Conservation (phyloP, 2,329 filamentous ascomycete species). For the Gliomastix tumulicola region DNA sequence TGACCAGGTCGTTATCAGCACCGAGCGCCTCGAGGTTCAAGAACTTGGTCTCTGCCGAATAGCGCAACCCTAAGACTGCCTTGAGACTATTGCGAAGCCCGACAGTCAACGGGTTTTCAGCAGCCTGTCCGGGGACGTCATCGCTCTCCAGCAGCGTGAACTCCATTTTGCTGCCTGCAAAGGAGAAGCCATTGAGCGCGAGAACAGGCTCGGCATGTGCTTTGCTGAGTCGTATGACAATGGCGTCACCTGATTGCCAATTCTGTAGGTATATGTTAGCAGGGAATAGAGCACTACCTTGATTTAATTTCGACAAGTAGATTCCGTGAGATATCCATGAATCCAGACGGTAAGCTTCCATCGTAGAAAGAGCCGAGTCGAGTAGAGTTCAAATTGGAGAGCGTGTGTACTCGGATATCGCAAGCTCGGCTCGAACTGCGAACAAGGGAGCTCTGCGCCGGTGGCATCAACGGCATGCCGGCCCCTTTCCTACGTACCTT, state of each 20-base stretch:
- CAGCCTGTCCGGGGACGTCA: conserved; percentile 43
- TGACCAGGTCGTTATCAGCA: conserved; percentile 62
- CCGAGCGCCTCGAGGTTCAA: conserved; percentile 76
- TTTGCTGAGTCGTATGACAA: conserved; percentile 60
- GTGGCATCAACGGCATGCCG: too few species aligned
- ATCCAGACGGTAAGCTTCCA: too few species aligned
- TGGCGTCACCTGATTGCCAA: conserved; percentile 59
- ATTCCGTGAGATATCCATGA: too few species aligned
- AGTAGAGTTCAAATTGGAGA: too few species aligned
- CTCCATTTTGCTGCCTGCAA: conserved; percentile 57
- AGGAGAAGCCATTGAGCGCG: conserved; percentile 61
- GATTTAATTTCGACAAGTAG: too few species aligned
- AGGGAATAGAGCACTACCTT: conserved; percentile 42
- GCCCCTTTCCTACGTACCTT: conserved; percentile 77
- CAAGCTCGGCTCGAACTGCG: too few species aligned
- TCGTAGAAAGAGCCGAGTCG: too few species aligned
- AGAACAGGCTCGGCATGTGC: conserved; percentile 58
- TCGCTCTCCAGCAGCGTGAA: conserved; percentile 34
- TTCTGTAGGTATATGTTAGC: conserved; percentile 69
- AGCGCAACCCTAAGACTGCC: conserved; percentile 66
- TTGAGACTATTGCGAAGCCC: conserved; percentile 65
- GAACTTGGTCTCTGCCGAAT: conserved; percentile 64
- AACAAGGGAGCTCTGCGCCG: too few species aligned
- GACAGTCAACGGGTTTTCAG: too few species aligned
- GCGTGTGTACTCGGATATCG: too few species aligned